Evolutionary conservation across 306 rosid genomes (phyloP).

Genomic region (Cicer arietinum): DNA sequence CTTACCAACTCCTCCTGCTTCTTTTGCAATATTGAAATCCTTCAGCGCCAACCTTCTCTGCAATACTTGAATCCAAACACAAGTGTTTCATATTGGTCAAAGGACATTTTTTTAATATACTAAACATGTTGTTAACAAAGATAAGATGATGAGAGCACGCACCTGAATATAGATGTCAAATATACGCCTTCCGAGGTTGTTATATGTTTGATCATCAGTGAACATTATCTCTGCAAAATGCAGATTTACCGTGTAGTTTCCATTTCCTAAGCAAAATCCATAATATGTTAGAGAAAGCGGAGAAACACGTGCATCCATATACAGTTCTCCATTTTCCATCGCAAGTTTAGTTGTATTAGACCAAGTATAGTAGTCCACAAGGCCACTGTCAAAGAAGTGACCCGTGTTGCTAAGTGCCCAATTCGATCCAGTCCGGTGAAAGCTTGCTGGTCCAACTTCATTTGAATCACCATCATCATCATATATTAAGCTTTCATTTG

Average conservation of each 20-base stretch:
- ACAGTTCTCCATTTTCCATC: constrained; percentile 53
- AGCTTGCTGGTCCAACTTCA: constrained; percentile 49
- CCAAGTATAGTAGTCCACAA: constrained; percentile 32
- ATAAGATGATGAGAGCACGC: constrained; percentile 25
- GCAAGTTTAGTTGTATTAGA: constrained; percentile 51
- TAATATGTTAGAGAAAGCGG: constrained; percentile 70
- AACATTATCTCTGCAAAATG: constrained; percentile 66
- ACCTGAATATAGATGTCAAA: constrained; percentile 72
- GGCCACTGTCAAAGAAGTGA: constrained; percentile 51
- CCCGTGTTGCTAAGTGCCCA: constrained; percentile 78
- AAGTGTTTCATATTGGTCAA: constrained; percentile 14
- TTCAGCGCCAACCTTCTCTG: constrained; percentile 50
- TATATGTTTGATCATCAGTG: constrained; percentile 36
- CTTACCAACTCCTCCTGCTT: constrained; percentile 52
- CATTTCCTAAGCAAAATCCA: constrained; percentile 61
- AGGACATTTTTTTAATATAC: background rate
- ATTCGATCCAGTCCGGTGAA: constrained; percentile 40
- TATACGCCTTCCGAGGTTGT: constrained; percentile 60
- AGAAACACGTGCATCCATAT: constrained; percentile 71
- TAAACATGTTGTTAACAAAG: background rate
- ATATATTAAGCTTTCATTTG: constrained; percentile 41
- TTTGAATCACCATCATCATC: constrained; percentile 57
- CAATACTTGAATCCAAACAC: constrained; percentile 42
- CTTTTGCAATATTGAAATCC: constrained; percentile 67
- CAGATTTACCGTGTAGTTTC: constrained; percentile 56